phyloP scores from a whole-genome alignment of 1,284 basidiomycete genomes.

The Moniliella sp. region DNA sequence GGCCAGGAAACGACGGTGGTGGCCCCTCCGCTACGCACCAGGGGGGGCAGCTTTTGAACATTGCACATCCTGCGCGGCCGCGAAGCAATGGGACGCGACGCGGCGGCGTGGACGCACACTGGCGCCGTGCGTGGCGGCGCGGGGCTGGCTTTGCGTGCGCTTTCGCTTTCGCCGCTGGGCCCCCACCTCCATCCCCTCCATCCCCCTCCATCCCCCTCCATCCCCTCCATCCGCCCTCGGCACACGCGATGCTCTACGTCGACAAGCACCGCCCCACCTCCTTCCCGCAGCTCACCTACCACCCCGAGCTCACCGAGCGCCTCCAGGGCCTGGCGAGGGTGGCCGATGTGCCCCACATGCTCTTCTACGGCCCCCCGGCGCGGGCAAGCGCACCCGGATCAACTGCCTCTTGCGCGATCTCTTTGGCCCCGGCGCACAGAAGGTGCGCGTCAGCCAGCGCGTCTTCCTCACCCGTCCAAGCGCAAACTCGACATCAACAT shows the following conservation, averaged over 20 bases:
- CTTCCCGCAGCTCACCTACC: constrained; percentile 72
- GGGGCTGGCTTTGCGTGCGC: no score
- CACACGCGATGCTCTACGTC: constrained; percentile 25
- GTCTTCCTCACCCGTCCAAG: constrained; percentile 54
- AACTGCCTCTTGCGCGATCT: constrained; percentile 56
- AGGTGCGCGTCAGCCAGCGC: constrained; percentile 41
- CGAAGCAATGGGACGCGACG: no score
- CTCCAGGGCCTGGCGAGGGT: constrained; percentile 58
- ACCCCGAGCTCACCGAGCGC: constrained; percentile 55
- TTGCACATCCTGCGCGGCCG: no score
- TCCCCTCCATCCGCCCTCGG: no score
- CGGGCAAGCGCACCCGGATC: constrained; percentile 93
- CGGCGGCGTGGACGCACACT: no score
- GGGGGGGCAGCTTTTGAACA: no score
- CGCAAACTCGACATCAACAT: constrained; percentile 88
- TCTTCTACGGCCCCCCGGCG: constrained; percentile 95
- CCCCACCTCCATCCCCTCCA: no score
- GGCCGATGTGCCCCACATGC: constrained; percentile 94
- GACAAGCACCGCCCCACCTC: constrained; percentile 61
- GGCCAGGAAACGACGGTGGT: no score
- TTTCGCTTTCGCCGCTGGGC: no score
- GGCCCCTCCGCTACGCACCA: no score
- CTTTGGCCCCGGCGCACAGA: constrained; percentile 77
- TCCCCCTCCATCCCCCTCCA: no score
- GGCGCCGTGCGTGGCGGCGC: no score